Conservation (phyloP, 495 filamentous ascomycete species). For the Pseudotulostoma volvatum region DNA sequence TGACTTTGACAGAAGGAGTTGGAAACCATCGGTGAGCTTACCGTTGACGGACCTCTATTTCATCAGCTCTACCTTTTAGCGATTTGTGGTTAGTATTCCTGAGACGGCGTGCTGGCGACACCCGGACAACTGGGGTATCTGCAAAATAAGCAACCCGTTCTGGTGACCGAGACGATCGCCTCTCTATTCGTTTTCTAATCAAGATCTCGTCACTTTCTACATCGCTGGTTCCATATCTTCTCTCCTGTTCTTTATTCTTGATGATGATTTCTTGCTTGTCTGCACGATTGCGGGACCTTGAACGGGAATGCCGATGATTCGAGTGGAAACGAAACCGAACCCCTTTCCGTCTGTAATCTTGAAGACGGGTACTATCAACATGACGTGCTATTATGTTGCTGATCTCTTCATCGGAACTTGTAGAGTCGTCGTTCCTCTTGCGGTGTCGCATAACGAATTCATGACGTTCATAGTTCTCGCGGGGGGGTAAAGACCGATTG, state of each 20-base stretch:
- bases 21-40: constrained; percentile 8
- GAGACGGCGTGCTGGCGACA: constrained; percentile 35
- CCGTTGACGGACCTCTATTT: constrained; percentile 36
- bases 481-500: constrained; percentile 7
- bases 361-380: too few species aligned
- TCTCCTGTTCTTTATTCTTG: background rate
- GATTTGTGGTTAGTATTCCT: constrained; percentile 17
- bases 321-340: too few species aligned
- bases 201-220: constrained; percentile 13
- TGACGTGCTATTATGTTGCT: too few species aligned
- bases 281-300: too few species aligned
- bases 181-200: constrained; percentile 4
- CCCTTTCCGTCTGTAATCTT: too few species aligned
- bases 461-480: constrained; percentile 10
- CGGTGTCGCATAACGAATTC: constrained; percentile 17
- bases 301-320: too few species aligned
- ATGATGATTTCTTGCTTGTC: constrained; percentile 5
- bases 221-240: constrained; percentile 8
- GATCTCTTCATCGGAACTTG: too few species aligned
- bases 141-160: too few species aligned
- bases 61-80: constrained; percentile 19
- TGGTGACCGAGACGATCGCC: constrained; percentile 16
- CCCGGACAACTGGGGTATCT: constrained; percentile 35
- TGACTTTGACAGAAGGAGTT: background rate
- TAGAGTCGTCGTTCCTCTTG: constrained; percentile 8